Evolutionary conservation across 164 flowering plant genomes (phyloP).

Genomic region (Saururus chinensis): DNA sequence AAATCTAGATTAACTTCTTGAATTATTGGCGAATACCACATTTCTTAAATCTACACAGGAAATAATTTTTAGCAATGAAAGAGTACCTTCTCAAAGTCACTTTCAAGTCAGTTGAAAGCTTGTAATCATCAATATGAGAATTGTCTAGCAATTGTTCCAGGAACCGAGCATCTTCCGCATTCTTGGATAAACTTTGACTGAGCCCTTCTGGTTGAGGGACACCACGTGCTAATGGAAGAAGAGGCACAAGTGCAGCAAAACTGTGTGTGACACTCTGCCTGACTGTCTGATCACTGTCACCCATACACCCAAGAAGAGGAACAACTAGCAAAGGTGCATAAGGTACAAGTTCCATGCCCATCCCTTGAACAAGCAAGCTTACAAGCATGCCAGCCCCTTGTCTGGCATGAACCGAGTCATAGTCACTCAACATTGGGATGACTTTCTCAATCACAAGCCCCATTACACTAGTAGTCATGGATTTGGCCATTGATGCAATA

Average conservation of each 20-base stretch:
- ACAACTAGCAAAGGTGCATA: slow-evolving; percentile 90
- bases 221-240: slow-evolving; percentile 94
- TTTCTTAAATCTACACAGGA: too few species aligned
- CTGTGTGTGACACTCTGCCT: slow-evolving; percentile 94
- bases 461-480: slow-evolving; percentile 71
- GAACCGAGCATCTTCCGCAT: slow-evolving; percentile 73
- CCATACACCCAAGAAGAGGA: slow-evolving; percentile 94
- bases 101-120: slow-evolving; percentile 66
- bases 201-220: slow-evolving; percentile 67
- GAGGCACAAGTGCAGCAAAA: slow-evolving; percentile 99
- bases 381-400: slow-evolving; percentile 99
- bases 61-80: too few species aligned
- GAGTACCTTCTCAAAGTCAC: slow-evolving; percentile 77
- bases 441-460: slow-evolving; percentile 67
- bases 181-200: slow-evolving; percentile 50
- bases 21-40: too few species aligned
- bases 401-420: slow-evolving; percentile 61
- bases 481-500: slow-evolving; percentile 85
- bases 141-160: slow-evolving; percentile 97
- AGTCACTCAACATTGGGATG: slow-evolving; percentile 76
- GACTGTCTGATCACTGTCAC: slow-evolving; percentile 83
- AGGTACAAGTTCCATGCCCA: slow-evolving; percentile 81
- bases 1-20: too few species aligned
- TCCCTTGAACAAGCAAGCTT: slow-evolving; percentile 78
- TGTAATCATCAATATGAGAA: slow-evolving; percentile 91